Evolutionary conservation across 2,329 filamentous ascomycete species (phyloP).

Genomic region (Knoxdaviesia proteae): DNA sequence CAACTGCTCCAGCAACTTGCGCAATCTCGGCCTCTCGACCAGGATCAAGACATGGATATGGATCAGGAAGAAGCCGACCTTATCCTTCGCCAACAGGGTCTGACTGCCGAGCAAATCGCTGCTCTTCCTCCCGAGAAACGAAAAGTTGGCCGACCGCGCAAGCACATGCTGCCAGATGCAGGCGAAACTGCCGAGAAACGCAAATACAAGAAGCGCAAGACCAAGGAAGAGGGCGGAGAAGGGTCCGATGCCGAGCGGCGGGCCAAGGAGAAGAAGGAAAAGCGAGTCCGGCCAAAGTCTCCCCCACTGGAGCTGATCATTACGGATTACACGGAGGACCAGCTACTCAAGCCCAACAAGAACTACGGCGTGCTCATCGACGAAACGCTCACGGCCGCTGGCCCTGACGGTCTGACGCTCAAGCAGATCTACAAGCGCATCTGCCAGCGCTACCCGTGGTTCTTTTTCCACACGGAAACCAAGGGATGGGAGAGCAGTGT

Average conservation of each 20-base stretch:
- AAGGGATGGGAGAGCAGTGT: constrained; percentile 48
- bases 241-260: constrained; percentile 34
- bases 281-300: constrained; percentile 32
- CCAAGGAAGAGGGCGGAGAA: constrained; percentile 32
- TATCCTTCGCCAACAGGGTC: neutral
- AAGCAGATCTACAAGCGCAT: constrained; percentile 45
- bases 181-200: constrained; percentile 37
- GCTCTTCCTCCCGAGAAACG: constrained; percentile 26
- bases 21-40: too few species aligned
- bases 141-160: constrained; percentile 43
- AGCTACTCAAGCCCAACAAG: constrained; percentile 39
- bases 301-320: constrained; percentile 33
- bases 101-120: constrained; percentile 1
- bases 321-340: constrained; percentile 34
- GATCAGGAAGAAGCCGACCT: too few species aligned
- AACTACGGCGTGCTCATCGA: constrained; percentile 41
- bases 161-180: constrained; percentile 37
- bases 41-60: too few species aligned
- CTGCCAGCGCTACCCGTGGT: constrained; percentile 35
- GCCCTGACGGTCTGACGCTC: constrained; percentile 30
- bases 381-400: constrained; percentile 33
- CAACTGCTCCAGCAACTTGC: constrained; percentile 1
- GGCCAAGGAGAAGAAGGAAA: constrained; percentile 37
- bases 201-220: constrained; percentile 43
- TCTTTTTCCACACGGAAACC: constrained; percentile 36